Conservation (phyloP, 805 yeast genomes). For the Suhomyces vadensis region DNA sequence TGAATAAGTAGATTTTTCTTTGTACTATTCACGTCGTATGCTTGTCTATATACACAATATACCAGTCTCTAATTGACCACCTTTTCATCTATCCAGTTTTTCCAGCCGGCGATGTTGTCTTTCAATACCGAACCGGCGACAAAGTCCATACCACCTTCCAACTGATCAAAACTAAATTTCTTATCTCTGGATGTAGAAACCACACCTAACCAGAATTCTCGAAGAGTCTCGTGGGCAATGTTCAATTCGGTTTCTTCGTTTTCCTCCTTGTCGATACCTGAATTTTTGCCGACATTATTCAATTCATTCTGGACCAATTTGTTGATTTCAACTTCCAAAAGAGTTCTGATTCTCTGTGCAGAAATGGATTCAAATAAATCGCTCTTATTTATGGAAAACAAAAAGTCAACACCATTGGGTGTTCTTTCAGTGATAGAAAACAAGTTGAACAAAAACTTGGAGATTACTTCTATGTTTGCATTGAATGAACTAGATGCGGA, state of each 20-base stretch:
- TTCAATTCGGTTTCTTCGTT: constrained; percentile 37
- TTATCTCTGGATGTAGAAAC: constrained; percentile 33
- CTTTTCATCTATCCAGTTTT: constrained; percentile 75
- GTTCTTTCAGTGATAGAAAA: constrained; percentile 62
- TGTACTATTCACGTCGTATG: not conserved
- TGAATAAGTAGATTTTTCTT: not conserved
- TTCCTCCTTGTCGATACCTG: constrained; percentile 40
- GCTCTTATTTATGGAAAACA: constrained; percentile 80
- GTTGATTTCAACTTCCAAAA: constrained; percentile 65
- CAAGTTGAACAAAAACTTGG: constrained; percentile 58
- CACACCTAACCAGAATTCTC: constrained; percentile 46
- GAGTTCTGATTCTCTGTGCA: constrained; percentile 53
- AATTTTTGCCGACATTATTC: constrained; percentile 36
- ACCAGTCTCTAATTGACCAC: constrained; percentile 50
- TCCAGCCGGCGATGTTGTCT: constrained; percentile 59
- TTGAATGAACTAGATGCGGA: constrained; percentile 57
- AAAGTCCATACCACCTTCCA: constrained; percentile 75
- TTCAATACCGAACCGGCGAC: constrained; percentile 71
- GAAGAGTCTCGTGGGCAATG: constrained; percentile 38
- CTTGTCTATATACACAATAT: not conserved
- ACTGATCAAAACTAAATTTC: constrained; percentile 59
- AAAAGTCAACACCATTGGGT: constrained; percentile 69
- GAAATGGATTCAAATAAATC: constrained; percentile 86
- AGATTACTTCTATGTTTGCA: constrained; percentile 41
- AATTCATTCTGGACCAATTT: constrained; percentile 49